These are phyloP conservation scores for Fagopyrum esculentum DNA, from an alignment of 148 eudicot genomes.

Conservation along the genomic window DNA sequence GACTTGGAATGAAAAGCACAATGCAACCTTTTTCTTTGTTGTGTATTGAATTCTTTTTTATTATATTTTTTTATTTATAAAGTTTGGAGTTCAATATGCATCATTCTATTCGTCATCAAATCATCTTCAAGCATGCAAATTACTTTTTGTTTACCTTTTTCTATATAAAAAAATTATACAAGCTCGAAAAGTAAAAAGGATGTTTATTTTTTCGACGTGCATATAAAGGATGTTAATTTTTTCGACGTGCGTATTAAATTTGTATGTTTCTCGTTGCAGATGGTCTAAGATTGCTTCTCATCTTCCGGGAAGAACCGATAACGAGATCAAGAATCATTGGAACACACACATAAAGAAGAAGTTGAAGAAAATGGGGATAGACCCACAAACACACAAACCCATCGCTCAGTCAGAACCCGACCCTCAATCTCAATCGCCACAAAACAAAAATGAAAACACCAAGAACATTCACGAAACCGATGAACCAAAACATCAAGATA, in stretches of 20 bases:
- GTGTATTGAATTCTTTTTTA: not conserved
- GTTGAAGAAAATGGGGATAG: slow-evolving; percentile 85
- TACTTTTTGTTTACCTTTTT: no score
- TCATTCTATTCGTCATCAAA: slow-evolving; percentile 6
- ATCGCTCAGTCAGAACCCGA: slow-evolving; percentile 9
- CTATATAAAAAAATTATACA: no score
- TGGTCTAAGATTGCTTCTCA: slow-evolving; percentile 94
- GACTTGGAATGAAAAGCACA: slow-evolving; percentile 9
- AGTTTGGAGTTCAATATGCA: not conserved
- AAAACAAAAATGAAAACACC: not conserved
- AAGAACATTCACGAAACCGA: not conserved
- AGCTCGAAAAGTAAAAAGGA: no score
- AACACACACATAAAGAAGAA: slow-evolving; percentile 93
- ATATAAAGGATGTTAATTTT: no score
- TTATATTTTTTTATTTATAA: not conserved
- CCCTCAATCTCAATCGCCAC: not conserved
- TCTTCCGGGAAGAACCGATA: slow-evolving; percentile 89
- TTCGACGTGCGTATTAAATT: not conserved
- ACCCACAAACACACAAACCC: slow-evolving; percentile 84
- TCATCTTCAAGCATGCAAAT: not conserved
- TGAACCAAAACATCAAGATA: not conserved
- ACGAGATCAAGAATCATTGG: slow-evolving; percentile 95
- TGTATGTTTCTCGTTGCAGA: slow-evolving; percentile 21
- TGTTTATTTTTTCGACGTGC: no score
- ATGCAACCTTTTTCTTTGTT: not conserved